Conservation (phyloP, 1,284 basidiomycete genomes). For the Ganoderma lucidum region DNA sequence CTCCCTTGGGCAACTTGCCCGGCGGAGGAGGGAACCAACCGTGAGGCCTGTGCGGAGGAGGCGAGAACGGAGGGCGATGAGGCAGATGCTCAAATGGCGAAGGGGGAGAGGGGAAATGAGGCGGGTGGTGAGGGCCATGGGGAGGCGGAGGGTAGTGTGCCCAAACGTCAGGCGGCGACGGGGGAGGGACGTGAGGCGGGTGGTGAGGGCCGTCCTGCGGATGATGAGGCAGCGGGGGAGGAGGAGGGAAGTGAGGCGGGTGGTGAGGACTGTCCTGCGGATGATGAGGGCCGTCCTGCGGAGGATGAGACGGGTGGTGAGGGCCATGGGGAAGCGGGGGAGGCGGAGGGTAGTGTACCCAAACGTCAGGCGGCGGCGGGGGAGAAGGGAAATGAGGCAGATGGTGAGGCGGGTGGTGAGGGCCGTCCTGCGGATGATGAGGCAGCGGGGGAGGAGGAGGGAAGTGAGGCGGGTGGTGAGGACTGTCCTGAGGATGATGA, state of each 20-base stretch:
- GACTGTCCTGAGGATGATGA: not conserved
- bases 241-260: not conserved
- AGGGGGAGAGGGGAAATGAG: constrained; percentile 3
- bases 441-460: constrained; percentile 6
- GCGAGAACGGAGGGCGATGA: not conserved
- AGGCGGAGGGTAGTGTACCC: not conserved
- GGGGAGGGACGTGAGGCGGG: constrained; percentile 3
- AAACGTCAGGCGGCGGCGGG: constrained; percentile 7
- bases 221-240: constrained; percentile 1
- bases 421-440: not conserved
- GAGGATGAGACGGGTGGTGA: not conserved
- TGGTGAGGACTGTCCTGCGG: not conserved
- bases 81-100: not conserved
- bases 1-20: not conserved
- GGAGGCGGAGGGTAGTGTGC: constrained; percentile 3
- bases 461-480: not conserved
- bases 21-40: constrained; percentile 9
- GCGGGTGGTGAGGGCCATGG: not conserved
- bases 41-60: constrained; percentile 9
- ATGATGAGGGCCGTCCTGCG: not conserved
- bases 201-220: not conserved
- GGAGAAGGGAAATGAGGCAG: not conserved
- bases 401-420: not conserved
- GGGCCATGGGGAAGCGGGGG: not conserved
- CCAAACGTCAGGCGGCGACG: constrained; percentile 4